Evolutionary conservation across 148 eudicot genomes (phyloP), one percentile per base, ranked within the genome.

Genomic region (Rhododendron molle): DNA sequence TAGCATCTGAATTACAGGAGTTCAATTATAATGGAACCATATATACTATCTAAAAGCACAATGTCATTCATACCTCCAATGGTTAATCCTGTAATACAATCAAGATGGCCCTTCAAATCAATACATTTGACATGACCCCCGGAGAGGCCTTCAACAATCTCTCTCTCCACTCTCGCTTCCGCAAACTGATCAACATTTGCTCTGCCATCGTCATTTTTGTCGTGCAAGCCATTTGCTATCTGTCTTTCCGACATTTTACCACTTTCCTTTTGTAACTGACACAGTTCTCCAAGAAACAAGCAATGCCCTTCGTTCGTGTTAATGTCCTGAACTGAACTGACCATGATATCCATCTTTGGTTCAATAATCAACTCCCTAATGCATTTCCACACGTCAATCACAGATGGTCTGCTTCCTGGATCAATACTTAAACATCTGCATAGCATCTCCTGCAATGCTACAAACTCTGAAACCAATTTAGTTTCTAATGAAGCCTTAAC

Each of bases 101-200:
- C 96, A 86, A 90, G 90, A 92, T 96, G 99, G 58, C 93, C 96
- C 86, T 91, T 90, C 90, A 96, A 87, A 81, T 93, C 92, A 78
- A 89, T 79, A 86, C 89, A 92, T 85, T 83, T 89, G 62, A 93
- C 62, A 82, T 88, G 90, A 83, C 90, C 92, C 11, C 83, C 65
- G 14, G 90, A 88, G 60, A 93, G 56, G 65, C 92, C 93, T 81
- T 90, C 89, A 78, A 88, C 88, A 73, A 93, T 58, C 86, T 91
- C 91, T 81, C 88, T 84, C 16, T 86, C 90, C 74, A 85, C 82
- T 36, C 44, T 88, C 81, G 49, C 83, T 83, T 84, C 88, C 52
- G 65, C 87, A 83, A 47, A 86, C 81, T 82, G 87, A 85, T 85
- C 52, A 86, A 36, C 77, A 83, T 84, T 92, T 72, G 62, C 88